phyloP scores from a whole-genome alignment of 352 stramenopile species.

The Phytophthora pini region DNA sequence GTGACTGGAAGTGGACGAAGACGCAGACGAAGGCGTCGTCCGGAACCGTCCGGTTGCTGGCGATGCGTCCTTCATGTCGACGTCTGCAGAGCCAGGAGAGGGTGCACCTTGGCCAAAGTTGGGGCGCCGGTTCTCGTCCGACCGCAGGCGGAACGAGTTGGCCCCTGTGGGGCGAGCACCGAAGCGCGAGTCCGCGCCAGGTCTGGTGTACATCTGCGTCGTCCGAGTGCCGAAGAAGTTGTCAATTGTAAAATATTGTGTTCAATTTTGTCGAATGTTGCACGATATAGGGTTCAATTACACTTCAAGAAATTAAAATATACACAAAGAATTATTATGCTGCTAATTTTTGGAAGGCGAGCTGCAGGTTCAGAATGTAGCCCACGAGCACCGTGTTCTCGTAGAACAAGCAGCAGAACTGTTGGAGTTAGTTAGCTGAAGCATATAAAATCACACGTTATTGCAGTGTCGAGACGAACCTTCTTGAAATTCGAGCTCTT shows the following conservation, averaged over 20 bases:
- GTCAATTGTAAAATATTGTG: slow-evolving; percentile 18
- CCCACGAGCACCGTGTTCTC: slow-evolving; percentile 41
- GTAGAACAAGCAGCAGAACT: slow-evolving; percentile 69
- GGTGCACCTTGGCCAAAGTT: slow-evolving; percentile 25
- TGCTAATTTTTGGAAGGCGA: slow-evolving; percentile 48
- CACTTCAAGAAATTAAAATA: no score
- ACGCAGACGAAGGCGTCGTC: slow-evolving; percentile 20
- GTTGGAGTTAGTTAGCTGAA: background rate
- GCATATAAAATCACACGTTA: background rate
- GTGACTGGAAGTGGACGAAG: slow-evolving; percentile 15
- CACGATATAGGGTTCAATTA: no score
- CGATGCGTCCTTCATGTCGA: slow-evolving; percentile 47
- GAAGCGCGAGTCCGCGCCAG: slow-evolving; percentile 23
- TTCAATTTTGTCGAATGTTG: no score
- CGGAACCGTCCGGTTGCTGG: slow-evolving; percentile 8
- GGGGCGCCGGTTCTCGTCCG: slow-evolving; percentile 45
- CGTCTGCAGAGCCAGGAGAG: slow-evolving; percentile 23
- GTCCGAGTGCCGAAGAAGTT: background rate
- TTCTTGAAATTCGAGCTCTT: slow-evolving; percentile 68
- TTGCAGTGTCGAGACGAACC: slow-evolving; percentile 24
- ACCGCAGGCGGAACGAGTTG: slow-evolving; percentile 33
- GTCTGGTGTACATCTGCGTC: slow-evolving; percentile 27
- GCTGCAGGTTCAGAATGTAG: slow-evolving; percentile 51
- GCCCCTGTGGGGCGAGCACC: slow-evolving; percentile 16
- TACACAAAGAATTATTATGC: background rate